Percentiles rank a stretch among this genome's conserved stretches.
These are phyloP conservation scores for Naganishia liquefaciens DNA, from an alignment of 1,284 basidiomycete species.

Conservation along the genomic window DNA sequence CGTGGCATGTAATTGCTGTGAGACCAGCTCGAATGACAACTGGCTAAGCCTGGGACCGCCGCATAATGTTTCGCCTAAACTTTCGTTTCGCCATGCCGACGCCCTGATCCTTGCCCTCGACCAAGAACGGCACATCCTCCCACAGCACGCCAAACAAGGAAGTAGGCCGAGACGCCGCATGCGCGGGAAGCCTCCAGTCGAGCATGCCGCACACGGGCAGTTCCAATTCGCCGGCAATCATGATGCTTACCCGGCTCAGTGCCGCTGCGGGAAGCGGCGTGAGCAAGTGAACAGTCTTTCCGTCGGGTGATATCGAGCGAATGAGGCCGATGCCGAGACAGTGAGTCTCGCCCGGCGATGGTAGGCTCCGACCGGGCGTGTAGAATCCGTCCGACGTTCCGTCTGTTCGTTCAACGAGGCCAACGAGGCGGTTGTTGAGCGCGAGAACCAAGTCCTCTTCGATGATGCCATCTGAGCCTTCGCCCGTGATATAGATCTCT, in stretches of 20 bases:
- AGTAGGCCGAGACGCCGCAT: conserved; percentile 35
- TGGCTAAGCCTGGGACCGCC: conserved; percentile 57
- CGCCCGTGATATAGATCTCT: conserved; percentile 65
- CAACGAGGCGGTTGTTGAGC: conserved; percentile 79
- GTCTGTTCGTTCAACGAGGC: conserved; percentile 61
- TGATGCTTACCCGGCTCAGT: conserved; percentile 56
- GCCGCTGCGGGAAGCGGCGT: conserved; percentile 65
- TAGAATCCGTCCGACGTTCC: conserved; percentile 53
- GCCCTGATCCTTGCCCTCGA: conserved; percentile 63
- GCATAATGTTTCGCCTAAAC: conserved; percentile 84
- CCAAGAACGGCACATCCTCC: conserved; percentile 74
- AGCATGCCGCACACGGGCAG: conserved; percentile 84
- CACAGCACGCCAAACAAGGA: conserved; percentile 59
- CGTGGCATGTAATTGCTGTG: no score
- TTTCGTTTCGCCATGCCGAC: conserved; percentile 66
- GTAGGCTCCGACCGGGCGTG: conserved; percentile 59
- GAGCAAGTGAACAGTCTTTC: conserved; percentile 64
- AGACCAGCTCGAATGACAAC: not conserved
- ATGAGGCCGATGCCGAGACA: conserved; percentile 73
- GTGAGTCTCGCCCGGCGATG: conserved; percentile 61
- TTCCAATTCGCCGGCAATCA: conserved; percentile 84
- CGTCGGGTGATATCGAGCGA: conserved; percentile 61
- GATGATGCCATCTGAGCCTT: conserved; percentile 73
- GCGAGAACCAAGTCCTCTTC: conserved; percentile 67
- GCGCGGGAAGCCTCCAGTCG: conserved; percentile 59